These are phyloP conservation scores for Candida methanosorbosa DNA, from an alignment of 805 yeast genomes.

Conservation along the genomic window DNA sequence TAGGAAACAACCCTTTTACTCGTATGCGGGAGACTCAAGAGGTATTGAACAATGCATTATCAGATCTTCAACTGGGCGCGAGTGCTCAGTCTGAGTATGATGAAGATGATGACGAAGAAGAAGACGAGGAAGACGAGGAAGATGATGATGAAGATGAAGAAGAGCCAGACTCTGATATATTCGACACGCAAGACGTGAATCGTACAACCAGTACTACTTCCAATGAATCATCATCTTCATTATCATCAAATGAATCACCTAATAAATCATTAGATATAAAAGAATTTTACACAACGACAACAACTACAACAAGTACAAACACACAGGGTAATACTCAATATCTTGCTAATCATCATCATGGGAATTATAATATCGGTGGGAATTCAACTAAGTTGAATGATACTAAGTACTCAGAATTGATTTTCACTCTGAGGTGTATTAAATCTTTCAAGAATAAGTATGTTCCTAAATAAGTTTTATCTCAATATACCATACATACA, in stretches of 20 bases:
- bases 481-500: not conserved
- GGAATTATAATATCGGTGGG: too few species aligned
- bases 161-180: not conserved
- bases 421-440: conserved; percentile 20
- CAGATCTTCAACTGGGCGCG: not conserved
- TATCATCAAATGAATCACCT: not conserved
- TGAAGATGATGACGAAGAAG: conserved; percentile 1
- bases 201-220: too few species aligned
- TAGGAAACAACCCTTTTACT: too few species aligned
- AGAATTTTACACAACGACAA: not conserved
- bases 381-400: too few species aligned
- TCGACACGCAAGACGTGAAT: too few species aligned
- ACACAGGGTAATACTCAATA: too few species aligned
- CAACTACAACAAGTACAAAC: not conserved
- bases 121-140: not conserved
- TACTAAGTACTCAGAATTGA: too few species aligned
- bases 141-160: not conserved
- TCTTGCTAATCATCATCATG: too few species aligned
- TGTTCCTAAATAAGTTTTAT: not conserved
- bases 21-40: not conserved
- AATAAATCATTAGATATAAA: not conserved
- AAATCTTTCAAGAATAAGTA: conserved; percentile 9
- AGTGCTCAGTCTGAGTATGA: not conserved
- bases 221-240: too few species aligned
- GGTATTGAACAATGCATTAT: not conserved